Conservation (phyloP, 75 land plant genomes). For the Pinus tabuliformis region DNA sequence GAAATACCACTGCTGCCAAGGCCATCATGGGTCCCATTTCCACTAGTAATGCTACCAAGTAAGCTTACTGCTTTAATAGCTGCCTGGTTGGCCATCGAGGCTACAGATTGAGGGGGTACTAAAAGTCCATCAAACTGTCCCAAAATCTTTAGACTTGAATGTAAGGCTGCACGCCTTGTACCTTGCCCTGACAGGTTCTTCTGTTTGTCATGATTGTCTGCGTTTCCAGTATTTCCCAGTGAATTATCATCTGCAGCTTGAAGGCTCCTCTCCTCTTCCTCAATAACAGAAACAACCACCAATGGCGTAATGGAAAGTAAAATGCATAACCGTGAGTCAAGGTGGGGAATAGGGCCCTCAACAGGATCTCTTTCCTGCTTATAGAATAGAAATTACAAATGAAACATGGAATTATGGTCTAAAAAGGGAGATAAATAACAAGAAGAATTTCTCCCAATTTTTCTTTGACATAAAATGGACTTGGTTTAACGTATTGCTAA, state of each 20-base stretch:
- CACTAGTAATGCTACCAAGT: constrained; percentile 43
- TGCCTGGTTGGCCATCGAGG: constrained; percentile 75
- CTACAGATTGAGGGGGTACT: constrained; percentile 63
- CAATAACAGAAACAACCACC: constrained; percentile 68
- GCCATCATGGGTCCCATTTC: constrained; percentile 44
- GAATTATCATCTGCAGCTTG: constrained; percentile 18
- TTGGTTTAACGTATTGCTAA: constrained; percentile 1
- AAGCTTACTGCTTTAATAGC: constrained; percentile 71
- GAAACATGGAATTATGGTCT: no score
- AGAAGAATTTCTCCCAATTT: neutral
- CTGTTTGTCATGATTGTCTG: constrained; percentile 34
- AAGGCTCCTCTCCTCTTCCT: constrained; percentile 65
- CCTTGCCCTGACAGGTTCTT: constrained; percentile 36
- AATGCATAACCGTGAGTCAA: constrained; percentile 78
- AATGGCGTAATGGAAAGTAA: constrained; percentile 70
- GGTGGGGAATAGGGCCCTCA: constrained; percentile 85
- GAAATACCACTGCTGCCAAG: constrained; percentile 43
- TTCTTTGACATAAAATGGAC: neutral
- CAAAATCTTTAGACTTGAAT: constrained; percentile 66
- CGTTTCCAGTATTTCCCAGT: constrained; percentile 14
- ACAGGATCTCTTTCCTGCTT: constrained; percentile 74
- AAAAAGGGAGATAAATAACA: neutral
- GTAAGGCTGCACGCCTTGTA: constrained; percentile 63
- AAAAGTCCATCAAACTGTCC: constrained; percentile 82
- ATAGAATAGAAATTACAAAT: neutral